Evolutionary conservation across 306 rosid genomes (phyloP).

Genomic region (Geum urbanum): DNA sequence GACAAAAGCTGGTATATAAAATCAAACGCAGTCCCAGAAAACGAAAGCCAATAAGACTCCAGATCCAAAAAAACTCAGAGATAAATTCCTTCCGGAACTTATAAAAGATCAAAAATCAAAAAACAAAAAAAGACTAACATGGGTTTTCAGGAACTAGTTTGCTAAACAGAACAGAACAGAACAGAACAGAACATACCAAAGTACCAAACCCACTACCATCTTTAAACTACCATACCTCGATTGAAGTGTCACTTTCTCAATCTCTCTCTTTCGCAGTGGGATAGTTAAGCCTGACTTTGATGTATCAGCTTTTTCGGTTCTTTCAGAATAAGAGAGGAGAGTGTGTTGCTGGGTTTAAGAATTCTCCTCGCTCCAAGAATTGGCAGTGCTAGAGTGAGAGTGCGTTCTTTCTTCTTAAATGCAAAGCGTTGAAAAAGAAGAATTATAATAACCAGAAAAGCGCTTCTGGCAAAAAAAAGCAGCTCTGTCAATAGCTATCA

Average conservation of each 20-base stretch:
- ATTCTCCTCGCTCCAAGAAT: slow-evolving; percentile 20
- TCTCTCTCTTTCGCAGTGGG: slow-evolving; percentile 19
- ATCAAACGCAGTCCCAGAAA: slow-evolving; percentile 47
- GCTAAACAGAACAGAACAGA: not conserved
- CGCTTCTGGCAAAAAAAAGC: slow-evolving; percentile 15
- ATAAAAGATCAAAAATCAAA: not conserved
- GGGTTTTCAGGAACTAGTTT: slow-evolving; percentile 14
- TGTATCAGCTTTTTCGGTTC: slow-evolving; percentile 7
- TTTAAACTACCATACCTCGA: slow-evolving; percentile 36
- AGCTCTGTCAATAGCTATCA: slow-evolving; percentile 34
- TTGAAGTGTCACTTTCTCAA: slow-evolving; percentile 49
- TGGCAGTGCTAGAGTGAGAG: slow-evolving; percentile 3
- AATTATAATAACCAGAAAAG: slow-evolving; percentile 19
- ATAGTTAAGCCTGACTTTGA: slow-evolving; percentile 18
- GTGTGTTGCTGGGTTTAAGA: slow-evolving; percentile 3
- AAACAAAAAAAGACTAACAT: not conserved
- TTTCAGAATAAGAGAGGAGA: not conserved
- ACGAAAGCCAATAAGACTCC: slow-evolving; percentile 46
- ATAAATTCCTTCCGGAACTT: slow-evolving; percentile 19
- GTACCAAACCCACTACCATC: slow-evolving; percentile 19
- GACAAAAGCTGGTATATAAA: slow-evolving; percentile 32
- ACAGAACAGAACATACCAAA: not conserved
- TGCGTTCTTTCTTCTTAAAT: slow-evolving; percentile 33
- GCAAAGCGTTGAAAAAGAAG: slow-evolving; percentile 21
- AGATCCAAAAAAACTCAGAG: slow-evolving; percentile 37